phyloP scores from a whole-genome alignment of 192 early-diverging fungal species.

The Linnemannia schmuckeri region DNA sequence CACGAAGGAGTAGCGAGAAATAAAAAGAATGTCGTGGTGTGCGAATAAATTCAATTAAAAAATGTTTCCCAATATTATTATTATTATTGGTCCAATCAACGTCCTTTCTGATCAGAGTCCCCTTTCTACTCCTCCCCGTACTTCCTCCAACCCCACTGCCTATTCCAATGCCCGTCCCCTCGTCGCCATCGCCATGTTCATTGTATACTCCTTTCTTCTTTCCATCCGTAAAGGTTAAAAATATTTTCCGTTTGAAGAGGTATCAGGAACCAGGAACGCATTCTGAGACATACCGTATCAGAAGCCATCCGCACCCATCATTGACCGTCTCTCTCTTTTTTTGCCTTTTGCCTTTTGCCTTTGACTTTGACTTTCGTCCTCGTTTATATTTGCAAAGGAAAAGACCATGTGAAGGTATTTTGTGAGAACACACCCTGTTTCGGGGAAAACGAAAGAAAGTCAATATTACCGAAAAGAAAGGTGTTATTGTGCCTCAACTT shows the following conservation, averaged over 20 bases:
- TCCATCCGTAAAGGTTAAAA: not conserved
- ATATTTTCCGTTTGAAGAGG: not conserved
- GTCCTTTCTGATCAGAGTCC: not conserved
- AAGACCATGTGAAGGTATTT: too few relatives aligned
- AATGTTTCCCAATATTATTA: not conserved
- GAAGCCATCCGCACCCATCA: not conserved
- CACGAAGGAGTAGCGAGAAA: not conserved
- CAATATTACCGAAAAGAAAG: not conserved
- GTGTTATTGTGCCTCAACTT: not conserved
- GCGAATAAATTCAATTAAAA: not conserved
- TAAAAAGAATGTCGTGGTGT: not conserved
- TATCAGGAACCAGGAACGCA: not conserved
- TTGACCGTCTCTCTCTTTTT: not conserved
- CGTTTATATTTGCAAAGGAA: too few relatives aligned
- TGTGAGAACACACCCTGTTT: too few relatives aligned
- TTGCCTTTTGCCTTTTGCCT: not conserved
- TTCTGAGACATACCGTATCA: constrained; percentile 1
- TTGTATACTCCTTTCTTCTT: not conserved
- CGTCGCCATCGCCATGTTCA: not conserved
- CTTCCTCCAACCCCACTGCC: not conserved
- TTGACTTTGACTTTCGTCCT: not conserved
- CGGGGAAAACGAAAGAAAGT: not conserved
- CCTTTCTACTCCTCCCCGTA: not conserved
- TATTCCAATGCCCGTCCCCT: too few relatives aligned
- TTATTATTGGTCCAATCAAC: not conserved